Percentiles rank a stretch among this genome's conserved stretches.
These are phyloP conservation scores for Myrica gale DNA, from an alignment of 306 rosid species.

Conservation along the genomic window DNA sequence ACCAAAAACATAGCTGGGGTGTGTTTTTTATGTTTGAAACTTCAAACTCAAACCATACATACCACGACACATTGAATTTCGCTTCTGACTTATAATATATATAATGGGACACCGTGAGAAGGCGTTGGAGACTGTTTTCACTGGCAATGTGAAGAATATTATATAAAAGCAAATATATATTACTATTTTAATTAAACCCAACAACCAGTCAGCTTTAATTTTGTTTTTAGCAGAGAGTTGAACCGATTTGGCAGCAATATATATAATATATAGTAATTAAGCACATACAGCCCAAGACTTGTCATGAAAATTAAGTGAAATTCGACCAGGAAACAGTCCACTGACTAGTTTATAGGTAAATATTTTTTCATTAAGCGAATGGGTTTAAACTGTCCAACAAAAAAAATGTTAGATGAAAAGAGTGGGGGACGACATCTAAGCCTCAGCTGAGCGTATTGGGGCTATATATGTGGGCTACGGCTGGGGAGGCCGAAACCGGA, in stretches of 20 bases:
- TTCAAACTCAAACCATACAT: slow-evolving; percentile 24
- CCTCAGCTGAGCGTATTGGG: too few relatives aligned
- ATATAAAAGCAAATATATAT: not conserved
- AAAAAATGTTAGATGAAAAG: too few relatives aligned
- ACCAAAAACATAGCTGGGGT: slow-evolving; percentile 22
- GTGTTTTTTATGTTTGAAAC: slow-evolving; percentile 4
- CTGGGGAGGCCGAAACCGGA: too few relatives aligned
- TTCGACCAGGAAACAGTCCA: too few relatives aligned
- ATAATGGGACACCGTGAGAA: slow-evolving; percentile 25
- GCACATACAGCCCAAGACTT: not conserved
- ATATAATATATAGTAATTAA: not conserved
- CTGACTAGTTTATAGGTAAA: too few relatives aligned
- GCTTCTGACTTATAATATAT: not conserved
- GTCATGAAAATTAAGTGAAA: too few relatives aligned
- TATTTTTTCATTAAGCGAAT: too few relatives aligned
- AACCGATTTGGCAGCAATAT: not conserved
- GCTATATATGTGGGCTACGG: too few relatives aligned
- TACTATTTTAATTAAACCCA: slow-evolving; percentile 8
- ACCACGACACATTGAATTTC: slow-evolving; percentile 25
- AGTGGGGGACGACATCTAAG: too few relatives aligned
- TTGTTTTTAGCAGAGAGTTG: not conserved
- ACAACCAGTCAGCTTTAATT: slow-evolving; percentile 2
- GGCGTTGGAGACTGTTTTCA: slow-evolving; percentile 17
- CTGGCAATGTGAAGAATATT: slow-evolving; percentile 3
- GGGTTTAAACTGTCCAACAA: too few relatives aligned